Conservation (phyloP, 176 grass and related monocot genomes). For the Poa annua region DNA sequence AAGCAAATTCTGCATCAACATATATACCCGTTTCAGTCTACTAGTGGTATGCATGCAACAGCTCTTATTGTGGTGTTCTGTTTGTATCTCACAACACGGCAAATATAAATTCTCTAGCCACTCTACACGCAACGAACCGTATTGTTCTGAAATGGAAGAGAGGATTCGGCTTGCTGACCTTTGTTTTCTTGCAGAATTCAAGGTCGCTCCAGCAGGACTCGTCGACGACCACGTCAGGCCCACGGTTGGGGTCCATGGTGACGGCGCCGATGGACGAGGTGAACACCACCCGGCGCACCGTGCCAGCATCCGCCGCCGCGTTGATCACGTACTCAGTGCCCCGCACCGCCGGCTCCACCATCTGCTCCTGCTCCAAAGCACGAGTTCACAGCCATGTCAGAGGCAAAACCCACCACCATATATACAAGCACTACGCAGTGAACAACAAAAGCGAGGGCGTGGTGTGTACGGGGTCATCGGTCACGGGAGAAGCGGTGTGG, state of each 20-base stretch:
- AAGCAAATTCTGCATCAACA: background rate
- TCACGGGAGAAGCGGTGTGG: conserved; percentile 96
- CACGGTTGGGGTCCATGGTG: conserved; percentile 86
- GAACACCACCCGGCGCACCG: conserved; percentile 92
- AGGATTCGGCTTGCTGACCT: conserved; percentile 35
- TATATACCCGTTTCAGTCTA: background rate
- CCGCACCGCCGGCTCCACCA: conserved; percentile 96
- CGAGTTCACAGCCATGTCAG: background rate
- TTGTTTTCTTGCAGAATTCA: conserved; percentile 94
- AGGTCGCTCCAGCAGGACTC: conserved; percentile 98
- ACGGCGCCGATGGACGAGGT: conserved; percentile 97
- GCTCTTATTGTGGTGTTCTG: background rate
- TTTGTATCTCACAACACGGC: background rate
- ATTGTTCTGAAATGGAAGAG: background rate
- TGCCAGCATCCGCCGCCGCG: conserved; percentile 76
- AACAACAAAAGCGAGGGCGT: background rate
- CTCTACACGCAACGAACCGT: background rate
- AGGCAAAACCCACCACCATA: background rate
- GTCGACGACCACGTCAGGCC: conserved; percentile 80
- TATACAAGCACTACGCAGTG: background rate
- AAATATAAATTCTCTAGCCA: background rate
- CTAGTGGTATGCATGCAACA: background rate
- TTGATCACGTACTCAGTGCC: conserved; percentile 82
- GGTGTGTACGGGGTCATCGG: conserved; percentile 75
- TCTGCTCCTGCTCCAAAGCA: conserved; percentile 68